Percentiles rank a stretch among this genome's conserved stretches.
Conservation (phyloP, 1,284 basidiomycete species). For the Vanrija pseudolonga region DNA sequence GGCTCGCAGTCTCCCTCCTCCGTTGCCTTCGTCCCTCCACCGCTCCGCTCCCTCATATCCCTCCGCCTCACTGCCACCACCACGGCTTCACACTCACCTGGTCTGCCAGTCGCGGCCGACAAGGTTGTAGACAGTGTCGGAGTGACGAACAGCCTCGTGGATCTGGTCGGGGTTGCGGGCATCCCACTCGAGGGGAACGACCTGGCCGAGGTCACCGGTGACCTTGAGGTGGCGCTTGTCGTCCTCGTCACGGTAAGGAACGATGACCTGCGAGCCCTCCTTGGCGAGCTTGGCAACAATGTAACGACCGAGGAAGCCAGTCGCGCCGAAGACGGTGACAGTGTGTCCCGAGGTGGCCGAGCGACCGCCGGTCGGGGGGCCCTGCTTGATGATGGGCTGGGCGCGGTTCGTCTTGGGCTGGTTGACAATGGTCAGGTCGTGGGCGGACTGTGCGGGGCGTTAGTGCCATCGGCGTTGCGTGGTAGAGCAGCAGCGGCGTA, state of each 20-base stretch:
- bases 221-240: constrained; percentile 86
- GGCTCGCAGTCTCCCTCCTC: too few relatives aligned
- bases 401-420: constrained; percentile 27
- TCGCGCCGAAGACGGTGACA: constrained; percentile 95
- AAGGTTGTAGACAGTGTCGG: constrained; percentile 95
- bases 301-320: constrained; percentile 92
- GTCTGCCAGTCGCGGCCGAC: constrained; percentile 87
- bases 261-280: constrained; percentile 87
- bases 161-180: constrained; percentile 82
- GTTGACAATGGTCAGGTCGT: constrained; percentile 43
- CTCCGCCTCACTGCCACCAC: neutral
- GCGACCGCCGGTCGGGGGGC: constrained; percentile 68
- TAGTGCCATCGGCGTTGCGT: neutral
- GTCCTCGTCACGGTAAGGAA: constrained; percentile 95
- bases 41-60: too few relatives aligned
- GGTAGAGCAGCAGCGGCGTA: constrained; percentile 1
- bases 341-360: constrained; percentile 83
- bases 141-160: constrained; percentile 89
- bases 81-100: constrained; percentile 59
- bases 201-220: constrained; percentile 94
- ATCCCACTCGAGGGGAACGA: constrained; percentile 97
- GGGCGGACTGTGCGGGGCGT: constrained; percentile 30
- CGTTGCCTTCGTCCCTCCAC: too few relatives aligned
- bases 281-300: constrained; percentile 91
- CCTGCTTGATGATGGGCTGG: constrained; percentile 67